phyloP scores from a whole-genome alignment of 257 asterid genomes.

The Scutellaria barbata region DNA sequence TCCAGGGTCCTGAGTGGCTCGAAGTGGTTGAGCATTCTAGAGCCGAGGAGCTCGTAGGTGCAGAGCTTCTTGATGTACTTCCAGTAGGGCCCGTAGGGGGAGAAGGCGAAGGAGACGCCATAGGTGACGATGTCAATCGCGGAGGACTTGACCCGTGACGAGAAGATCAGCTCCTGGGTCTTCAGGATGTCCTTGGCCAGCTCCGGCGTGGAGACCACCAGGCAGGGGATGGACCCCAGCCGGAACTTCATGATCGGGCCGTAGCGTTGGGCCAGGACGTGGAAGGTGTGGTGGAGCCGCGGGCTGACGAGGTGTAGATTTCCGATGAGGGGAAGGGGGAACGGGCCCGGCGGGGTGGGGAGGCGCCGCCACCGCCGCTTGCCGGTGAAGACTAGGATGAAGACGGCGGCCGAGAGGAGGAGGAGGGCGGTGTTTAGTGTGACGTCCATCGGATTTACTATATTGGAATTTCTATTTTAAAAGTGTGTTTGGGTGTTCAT shows the following conservation, averaged over 20 bases:
- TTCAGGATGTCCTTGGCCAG: constrained; percentile 53
- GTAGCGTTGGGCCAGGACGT: constrained; percentile 40
- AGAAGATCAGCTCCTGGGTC: constrained; percentile 58
- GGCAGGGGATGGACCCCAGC: constrained; percentile 55
- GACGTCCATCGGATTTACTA: no score
- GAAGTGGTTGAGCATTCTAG: constrained; percentile 49
- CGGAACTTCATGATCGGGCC: constrained; percentile 52
- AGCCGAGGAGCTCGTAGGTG: constrained; percentile 55
- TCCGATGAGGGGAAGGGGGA: constrained; percentile 59
- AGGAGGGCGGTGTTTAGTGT: constrained; percentile 35
- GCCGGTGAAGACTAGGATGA: constrained; percentile 15
- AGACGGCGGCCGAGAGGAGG: constrained; percentile 38
- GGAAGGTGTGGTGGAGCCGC: constrained; percentile 54
- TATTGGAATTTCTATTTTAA: no score
- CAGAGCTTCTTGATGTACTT: constrained; percentile 57
- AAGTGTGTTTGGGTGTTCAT: no score
- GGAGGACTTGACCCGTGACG: constrained; percentile 51
- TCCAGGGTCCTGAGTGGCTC: constrained; percentile 50
- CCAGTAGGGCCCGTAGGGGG: constrained; percentile 68
- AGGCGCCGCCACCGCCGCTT: constrained; percentile 17
- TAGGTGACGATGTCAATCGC: constrained; percentile 65
- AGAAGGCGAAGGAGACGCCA: constrained; percentile 63
- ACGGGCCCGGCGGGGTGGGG: constrained; percentile 50
- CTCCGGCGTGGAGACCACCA: constrained; percentile 55
- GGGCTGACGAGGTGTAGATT: constrained; percentile 65